A percentile compares a stretch with the other conserved stretches of the same genome.
phyloP scores from a whole-genome alignment of 768 basidiomycete species.

The Coprinellus micaceus region DNA sequence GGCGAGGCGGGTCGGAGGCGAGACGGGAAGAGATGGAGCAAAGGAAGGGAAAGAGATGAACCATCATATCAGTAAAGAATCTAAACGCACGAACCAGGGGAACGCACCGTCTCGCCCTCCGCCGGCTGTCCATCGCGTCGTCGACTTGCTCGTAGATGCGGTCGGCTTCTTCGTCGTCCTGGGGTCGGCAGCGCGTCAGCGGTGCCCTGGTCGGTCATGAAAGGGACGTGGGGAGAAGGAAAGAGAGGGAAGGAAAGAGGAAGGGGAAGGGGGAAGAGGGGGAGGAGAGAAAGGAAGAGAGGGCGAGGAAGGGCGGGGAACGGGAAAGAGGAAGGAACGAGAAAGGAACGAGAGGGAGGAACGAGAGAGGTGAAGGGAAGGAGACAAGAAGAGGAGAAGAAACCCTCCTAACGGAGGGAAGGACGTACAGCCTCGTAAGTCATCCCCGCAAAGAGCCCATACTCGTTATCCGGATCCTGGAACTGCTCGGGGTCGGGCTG shows the following conservation, averaged over 20 bases:
- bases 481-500: slow-evolving; percentile 89
- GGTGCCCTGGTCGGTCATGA: too few relatives aligned
- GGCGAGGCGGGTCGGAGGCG: background rate
- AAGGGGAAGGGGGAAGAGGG: too few relatives aligned
- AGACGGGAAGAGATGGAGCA: background rate
- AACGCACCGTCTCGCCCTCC: slow-evolving; percentile 74
- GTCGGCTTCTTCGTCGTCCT: slow-evolving; percentile 97
- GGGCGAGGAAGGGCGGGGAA: too few relatives aligned
- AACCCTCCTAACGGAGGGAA: too few relatives aligned
- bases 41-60: slow-evolving; percentile 13
- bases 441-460: slow-evolving; percentile 91
- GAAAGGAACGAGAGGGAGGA: too few relatives aligned
- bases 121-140: slow-evolving; percentile 81
- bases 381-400: too few relatives aligned
- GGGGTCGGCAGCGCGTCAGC: too few relatives aligned
- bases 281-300: too few relatives aligned
- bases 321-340: too few relatives aligned
- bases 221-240: too few relatives aligned
- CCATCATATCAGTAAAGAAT: slow-evolving; percentile 25
- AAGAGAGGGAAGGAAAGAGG: too few relatives aligned
- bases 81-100: slow-evolving; percentile 35
- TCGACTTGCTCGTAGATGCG: slow-evolving; percentile 93
- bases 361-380: too few relatives aligned
- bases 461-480: slow-evolving; percentile 97
- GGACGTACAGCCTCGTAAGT: slow-evolving; percentile 97